Percentiles rank a stretch among this genome's conserved stretches.
phyloP scores from a whole-genome alignment of 441 rosid genomes.

The Hura crepitans region DNA sequence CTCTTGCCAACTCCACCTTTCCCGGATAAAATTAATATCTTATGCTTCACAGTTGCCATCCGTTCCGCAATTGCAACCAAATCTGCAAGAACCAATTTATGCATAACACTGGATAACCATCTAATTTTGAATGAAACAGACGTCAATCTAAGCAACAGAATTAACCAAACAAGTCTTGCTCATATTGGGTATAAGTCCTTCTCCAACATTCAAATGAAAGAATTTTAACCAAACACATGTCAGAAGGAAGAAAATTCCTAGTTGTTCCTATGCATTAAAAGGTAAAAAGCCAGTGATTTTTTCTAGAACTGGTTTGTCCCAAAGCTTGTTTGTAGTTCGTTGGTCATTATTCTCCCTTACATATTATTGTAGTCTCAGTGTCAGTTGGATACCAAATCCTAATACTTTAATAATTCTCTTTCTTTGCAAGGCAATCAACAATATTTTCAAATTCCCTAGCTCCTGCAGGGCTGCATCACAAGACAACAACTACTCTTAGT shows the following conservation, averaged over 20 bases:
- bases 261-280: not conserved
- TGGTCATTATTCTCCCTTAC: no score
- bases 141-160: not conserved
- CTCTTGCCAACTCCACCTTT: constrained; percentile 99
- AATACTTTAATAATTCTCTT: not conserved
- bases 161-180: not conserved
- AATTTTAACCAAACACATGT: not conserved
- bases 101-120: not conserved
- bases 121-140: constrained; percentile 4
- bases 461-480: not conserved
- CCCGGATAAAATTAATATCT: constrained; percentile 80
- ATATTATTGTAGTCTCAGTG: no score
- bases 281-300: not conserved
- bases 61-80: constrained; percentile 86
- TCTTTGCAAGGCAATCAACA: not conserved
- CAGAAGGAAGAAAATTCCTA: not conserved
- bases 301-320: not conserved
- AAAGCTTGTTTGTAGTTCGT: not conserved
- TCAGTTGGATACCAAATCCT: not conserved
- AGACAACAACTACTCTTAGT: not conserved
- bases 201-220: constrained; percentile 10
- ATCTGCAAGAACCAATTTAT: constrained; percentile 44
- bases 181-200: not conserved
- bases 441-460: not conserved
- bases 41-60: constrained; percentile 91